Conservation (phyloP, 129 eudicot species). For the Flaveria sonorensis region DNA sequence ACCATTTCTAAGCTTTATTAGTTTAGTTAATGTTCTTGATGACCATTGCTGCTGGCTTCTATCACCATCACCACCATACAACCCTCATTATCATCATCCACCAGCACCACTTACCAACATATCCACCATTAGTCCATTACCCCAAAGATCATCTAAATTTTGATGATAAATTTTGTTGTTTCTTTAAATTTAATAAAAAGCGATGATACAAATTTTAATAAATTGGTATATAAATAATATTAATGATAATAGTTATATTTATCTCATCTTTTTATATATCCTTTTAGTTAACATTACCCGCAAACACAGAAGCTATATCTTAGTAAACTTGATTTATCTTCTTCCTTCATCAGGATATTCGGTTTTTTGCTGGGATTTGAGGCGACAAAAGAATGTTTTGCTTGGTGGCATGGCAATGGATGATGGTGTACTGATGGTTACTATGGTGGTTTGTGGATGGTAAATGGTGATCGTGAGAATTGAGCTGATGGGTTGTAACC, state of each 20-base stretch:
- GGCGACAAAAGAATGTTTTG: not conserved
- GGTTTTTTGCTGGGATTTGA: slow-evolving; percentile 15
- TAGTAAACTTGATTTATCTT: not conserved
- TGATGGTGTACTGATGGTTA: not conserved
- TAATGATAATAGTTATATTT: not conserved
- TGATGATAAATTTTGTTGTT: not conserved
- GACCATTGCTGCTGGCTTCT: not conserved
- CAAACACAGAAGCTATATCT: not conserved
- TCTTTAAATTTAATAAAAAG: not conserved
- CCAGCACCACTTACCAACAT: not conserved
- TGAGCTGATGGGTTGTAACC: not conserved
- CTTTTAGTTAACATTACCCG: not conserved
- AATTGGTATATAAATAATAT: not conserved
- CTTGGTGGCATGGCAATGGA: not conserved
- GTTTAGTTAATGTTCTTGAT: not conserved
- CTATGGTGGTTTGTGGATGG: not conserved
- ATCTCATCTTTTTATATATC: not conserved
- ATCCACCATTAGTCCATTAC: not conserved
- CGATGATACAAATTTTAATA: no score
- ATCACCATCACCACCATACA: not conserved
- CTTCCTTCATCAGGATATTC: not conserved
- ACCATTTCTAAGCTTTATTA: not conserved
- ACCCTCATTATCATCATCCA: not conserved
- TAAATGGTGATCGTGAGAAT: not conserved
- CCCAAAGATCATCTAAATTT: not conserved